Conservation (phyloP, 495 filamentous ascomycete species). For the Podospora appendiculata region DNA sequence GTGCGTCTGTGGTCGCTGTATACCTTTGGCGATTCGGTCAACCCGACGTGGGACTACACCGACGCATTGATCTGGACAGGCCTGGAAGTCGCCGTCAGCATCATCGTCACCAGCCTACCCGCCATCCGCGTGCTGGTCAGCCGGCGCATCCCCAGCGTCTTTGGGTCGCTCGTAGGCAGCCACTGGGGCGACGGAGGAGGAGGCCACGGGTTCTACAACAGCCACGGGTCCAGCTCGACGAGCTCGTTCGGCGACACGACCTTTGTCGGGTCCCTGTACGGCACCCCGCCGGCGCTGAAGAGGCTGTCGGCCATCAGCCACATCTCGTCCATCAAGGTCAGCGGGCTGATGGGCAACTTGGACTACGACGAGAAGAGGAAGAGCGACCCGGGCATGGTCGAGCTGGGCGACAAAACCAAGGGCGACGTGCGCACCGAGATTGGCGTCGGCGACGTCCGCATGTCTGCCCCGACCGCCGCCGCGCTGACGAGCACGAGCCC, state of each 20-base stretch:
- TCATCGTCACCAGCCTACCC: constrained; percentile 30
- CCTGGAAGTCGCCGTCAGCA: constrained; percentile 30
- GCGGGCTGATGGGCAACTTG: neutral
- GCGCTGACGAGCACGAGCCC: neutral
- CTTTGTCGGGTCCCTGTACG: constrained; percentile 3
- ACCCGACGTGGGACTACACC: constrained; percentile 35
- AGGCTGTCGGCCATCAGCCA: constrained; percentile 8
- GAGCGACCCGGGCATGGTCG: neutral
- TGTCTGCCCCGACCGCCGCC: neutral
- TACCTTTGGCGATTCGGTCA: constrained; percentile 24
- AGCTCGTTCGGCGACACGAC: constrained; percentile 12
- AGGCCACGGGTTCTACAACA: no score
- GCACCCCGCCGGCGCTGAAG: constrained; percentile 7
- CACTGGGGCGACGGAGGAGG: neutral
- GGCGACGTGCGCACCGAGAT: neutral
- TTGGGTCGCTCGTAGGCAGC: constrained; percentile 10
- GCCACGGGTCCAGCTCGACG: neutral
- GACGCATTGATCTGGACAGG: constrained; percentile 29
- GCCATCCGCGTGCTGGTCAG: constrained; percentile 27
- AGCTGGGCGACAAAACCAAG: neutral
- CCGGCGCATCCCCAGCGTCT: constrained; percentile 13
- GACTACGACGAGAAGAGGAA: neutral
- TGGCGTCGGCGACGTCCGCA: neutral
- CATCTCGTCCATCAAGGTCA: constrained; percentile 7
- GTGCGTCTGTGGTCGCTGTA: constrained; percentile 26